These are phyloP conservation scores for Chaetomiaceae sp. DNA, from an alignment of 2,329 filamentous ascomycete species.

Conservation along the genomic window DNA sequence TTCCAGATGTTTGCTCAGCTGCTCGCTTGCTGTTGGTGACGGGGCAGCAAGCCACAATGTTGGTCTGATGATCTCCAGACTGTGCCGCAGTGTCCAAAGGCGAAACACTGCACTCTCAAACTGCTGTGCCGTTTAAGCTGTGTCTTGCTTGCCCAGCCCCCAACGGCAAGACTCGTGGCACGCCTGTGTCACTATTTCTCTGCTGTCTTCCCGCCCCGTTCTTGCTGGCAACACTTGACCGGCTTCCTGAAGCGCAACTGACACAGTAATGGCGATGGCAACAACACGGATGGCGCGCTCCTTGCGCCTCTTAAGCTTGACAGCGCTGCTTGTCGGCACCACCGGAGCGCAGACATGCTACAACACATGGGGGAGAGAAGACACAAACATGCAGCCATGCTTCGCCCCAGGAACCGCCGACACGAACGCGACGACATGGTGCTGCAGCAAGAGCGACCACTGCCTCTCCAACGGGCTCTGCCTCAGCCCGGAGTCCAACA, in stretches of 20 bases:
- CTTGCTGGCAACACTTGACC: neutral
- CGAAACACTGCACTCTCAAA: neutral
- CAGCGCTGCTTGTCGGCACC: constrained; percentile 5
- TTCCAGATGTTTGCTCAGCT: neutral
- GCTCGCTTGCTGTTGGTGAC: neutral
- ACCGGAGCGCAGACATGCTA: constrained; percentile 17
- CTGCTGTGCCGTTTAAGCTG: constrained; percentile 4
- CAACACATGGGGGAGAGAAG: constrained; percentile 19
- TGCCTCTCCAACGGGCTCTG: constrained; percentile 32
- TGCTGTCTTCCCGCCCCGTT: neutral
- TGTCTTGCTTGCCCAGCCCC: neutral
- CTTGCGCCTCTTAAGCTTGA: constrained; percentile 8
- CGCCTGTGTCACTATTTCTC: constrained; percentile 2
- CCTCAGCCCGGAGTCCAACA: constrained; percentile 26
- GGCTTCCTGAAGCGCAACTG: neutral
- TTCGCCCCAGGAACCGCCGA: constrained; percentile 10
- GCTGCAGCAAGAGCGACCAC: constrained; percentile 26
- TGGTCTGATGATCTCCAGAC: neutral
- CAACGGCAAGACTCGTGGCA: neutral
- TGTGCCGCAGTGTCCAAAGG: constrained; percentile 1
- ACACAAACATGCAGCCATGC: constrained; percentile 23
- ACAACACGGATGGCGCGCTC: neutral
- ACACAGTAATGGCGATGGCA: neutral
- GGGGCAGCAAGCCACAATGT: neutral
- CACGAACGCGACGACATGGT: constrained; percentile 21